Base-by-base conservation (phyloP, 1,284 basidiomycete species). In the Sanghuangporus baumii region DNA sequence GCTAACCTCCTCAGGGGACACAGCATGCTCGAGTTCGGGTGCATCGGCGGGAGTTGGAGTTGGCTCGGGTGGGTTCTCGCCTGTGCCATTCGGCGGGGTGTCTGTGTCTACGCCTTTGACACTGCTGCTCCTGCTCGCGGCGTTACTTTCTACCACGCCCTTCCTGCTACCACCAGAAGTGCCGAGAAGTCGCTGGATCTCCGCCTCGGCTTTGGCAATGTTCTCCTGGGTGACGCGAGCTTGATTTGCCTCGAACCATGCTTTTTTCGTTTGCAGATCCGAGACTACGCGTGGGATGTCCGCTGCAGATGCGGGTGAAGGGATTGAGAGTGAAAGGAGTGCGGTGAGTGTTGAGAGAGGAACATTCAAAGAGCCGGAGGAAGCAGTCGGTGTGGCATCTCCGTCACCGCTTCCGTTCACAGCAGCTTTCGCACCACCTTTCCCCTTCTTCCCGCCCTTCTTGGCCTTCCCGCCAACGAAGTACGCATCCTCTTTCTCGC, bases 261-360 rank as follows among this genome's bases (percentile, higher is more conserved):
- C 83, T 77, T 94, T 95, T 83, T 99, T 99, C 61, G 87, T 93
- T 76, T 91, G 90, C 63, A 99, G 81, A 73, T 98, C 93, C 71
- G 93, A 89, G 65, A 99, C 81, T 41, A 94, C 87, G 59, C 93
- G 89, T 57, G 87, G 82, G 38, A 96, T 82, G 71, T 99, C 96
- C 12, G 82, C 79, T 55, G 84, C 76, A 48, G 88, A 88, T 8
- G 87, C 80, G 0, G 97, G 97, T 23, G 95, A 92, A 34, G 94
- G 88, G 71, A 99, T 98, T 58, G 93, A 94, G 38, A 99, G 82
- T 14, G 86, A 80, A 62, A 97, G 83, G 55, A 99, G 85, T 1
- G 96, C 96, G 48, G 89, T 84, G 55, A 99, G 86, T 9, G 91
- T 96, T 38, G 88, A 77, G 62, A 98, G 85, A 3, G 94, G 93